Base-by-base conservation (phyloP, 805 yeast species). In the Zygotorulaspora sp. region DNA sequence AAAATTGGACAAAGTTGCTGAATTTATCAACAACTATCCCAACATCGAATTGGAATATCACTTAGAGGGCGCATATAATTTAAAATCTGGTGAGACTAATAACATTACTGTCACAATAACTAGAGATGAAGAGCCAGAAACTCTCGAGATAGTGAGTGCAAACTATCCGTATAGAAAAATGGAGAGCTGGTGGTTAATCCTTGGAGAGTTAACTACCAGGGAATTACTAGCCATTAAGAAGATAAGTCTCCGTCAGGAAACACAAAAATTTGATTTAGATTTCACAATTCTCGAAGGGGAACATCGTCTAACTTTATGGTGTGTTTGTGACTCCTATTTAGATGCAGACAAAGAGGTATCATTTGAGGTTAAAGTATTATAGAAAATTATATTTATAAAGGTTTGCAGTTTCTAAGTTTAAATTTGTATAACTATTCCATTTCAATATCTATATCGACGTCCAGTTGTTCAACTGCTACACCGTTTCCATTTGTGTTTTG, bases 1-100 rank as follows among this genome's bases (percentile, higher is more conserved):
- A 2, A 65, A 77, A 43, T 62, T 89, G 49, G 66, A 70, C 26
- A 70, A 68, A 16, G 88, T 90, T 34, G 97, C 97, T 0, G 77
- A 77, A 12, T 92, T 90, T 67, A 95, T 88, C 37, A 92, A 92
- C 61, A 77, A 74, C 44, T 92, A 83, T 59, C 98, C 98, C 10
- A 84, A 83, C 54, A 68, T 92, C 38, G 97, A 90, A 44, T 53
- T 81, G 8, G 65, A 74, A 3, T 80, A 77, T 50, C 68, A 71
- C 22, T 35, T 83, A 4, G 74, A 71, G 14, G 47, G 62, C 15
- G 53, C 61, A 1, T 64, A 67, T 8, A 62, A 67, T 0, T 44
- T 76, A n/a, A 50, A 59, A 3, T 73, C 75, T 0, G 71, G 74
- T 30, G 77, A 75, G 45, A 68, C 75, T 1, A 66, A 68, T 13